A percentile compares a stretch with the other conserved stretches of the same genome.
These are phyloP conservation scores for Umbelopsis sp. DNA, from an alignment of 192 early-diverging fungal genomes.

Conservation along the genomic window DNA sequence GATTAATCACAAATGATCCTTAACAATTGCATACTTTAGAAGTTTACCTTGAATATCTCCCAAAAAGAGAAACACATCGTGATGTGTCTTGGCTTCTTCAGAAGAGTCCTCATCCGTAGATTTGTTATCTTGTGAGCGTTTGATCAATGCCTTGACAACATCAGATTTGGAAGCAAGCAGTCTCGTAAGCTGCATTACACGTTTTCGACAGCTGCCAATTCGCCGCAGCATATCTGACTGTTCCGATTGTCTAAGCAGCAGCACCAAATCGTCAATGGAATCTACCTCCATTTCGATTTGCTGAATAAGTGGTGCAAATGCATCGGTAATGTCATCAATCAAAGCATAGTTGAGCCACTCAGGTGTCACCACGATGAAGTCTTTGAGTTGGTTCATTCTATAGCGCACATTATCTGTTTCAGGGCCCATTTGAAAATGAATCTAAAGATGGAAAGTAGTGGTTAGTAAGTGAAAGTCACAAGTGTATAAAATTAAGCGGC, in stretches of 20 bases:
- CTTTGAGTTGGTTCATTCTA: constrained; percentile 71
- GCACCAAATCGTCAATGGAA: constrained; percentile 79
- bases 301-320: constrained; percentile 74
- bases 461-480: background rate
- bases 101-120: constrained; percentile 14
- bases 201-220: constrained; percentile 54
- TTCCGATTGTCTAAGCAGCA: constrained; percentile 75
- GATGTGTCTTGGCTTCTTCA: constrained; percentile 36
- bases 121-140: constrained; percentile 51
- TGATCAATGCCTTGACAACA: constrained; percentile 59
- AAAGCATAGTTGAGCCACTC: constrained; percentile 68
- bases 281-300: constrained; percentile 81
- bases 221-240: constrained; percentile 55
- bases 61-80: constrained; percentile 72
- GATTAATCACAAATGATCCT: background rate
- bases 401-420: constrained; percentile 70
- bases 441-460: constrained; percentile 39
- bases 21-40: too few species aligned
- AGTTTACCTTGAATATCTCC: constrained; percentile 73
- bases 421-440: constrained; percentile 62
- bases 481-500: background rate
- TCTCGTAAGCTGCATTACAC: constrained; percentile 51
- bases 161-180: constrained; percentile 55
- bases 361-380: constrained; percentile 67
- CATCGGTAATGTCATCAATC: constrained; percentile 81